Base-by-base conservation (phyloP, 768 basidiomycete species). In the Termitomyces sp. region DNA sequence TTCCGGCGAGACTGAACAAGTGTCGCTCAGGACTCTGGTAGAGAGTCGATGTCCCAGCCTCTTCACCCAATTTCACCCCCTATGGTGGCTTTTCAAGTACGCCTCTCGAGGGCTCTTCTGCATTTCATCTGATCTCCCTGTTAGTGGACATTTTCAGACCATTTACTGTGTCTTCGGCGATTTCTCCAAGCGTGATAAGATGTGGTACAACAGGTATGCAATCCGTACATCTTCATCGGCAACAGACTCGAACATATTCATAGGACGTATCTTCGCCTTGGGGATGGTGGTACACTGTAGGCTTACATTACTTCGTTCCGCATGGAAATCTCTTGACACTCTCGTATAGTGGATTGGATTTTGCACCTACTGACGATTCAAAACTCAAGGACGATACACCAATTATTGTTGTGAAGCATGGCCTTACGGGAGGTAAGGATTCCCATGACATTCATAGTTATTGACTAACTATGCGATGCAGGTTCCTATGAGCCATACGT, bases 401-500 rank as follows among this genome's bases (percentile, higher is more conserved):
- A 7, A 77, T 86, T 51, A 69, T 88, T 34, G 79, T 86, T 23
- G 81, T 85, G 7, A 72, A 76, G 58, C 81, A 83, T 64, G 81
- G 81, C n/a, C 67, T 79, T 50, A 80, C 79, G 14, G 81, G 81
- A 65, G 80, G 81, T 76, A 56, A 50, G n/a, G 45, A 47, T 52
- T 46, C 35, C 35, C 34, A 21, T 51, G 28, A 52, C 25, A 30
- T 17, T 25, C 10, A 46, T 16, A 44, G 17, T 50, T 60, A 50
- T 50, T 27, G 55, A 48, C 14, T 44, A 23, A 57, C 63, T 17
- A 30, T 17, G 27, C 27, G 55, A 37, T 44, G 34, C 58, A 92
- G 91, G 91, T 39, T 93, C 91, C 19, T 84, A 96, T 67, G 96
- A 96, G 76, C 78, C 86, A 19, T 98, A 97, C 66, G 90, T 97